These are phyloP conservation scores for Epithemia pelagica DNA, from an alignment of 108 stramenopile species.

Conservation along the genomic window DNA sequence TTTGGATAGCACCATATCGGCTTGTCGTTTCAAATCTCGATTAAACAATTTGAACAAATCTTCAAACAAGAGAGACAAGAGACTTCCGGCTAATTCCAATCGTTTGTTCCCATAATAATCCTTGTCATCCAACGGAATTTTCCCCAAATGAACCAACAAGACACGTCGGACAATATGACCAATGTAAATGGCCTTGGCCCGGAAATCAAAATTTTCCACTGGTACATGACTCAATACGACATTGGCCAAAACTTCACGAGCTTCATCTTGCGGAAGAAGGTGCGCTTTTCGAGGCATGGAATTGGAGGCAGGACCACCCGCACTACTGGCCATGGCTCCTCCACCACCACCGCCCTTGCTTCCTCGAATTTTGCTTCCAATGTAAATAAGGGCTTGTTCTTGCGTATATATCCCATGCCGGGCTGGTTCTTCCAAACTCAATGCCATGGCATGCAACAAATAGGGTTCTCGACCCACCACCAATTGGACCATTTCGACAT, in stretches of 20 bases:
- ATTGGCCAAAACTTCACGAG: conserved; percentile 90
- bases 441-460: conserved; percentile 73
- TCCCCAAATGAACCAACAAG: conserved; percentile 83
- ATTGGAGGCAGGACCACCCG: conserved; percentile 3
- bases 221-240: conserved; percentile 96
- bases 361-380: conserved; percentile 92
- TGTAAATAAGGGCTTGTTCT: conserved; percentile 80
- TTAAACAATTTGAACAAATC: conserved; percentile 98
- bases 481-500: conserved; percentile 93
- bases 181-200: conserved; percentile 89
- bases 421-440: conserved; percentile 86
- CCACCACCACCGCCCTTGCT: conserved; percentile 37
- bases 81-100: conserved; percentile 95
- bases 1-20: conserved; percentile 92
- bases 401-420: conserved; percentile 86
- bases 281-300: conserved; percentile 36
- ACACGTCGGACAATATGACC: conserved; percentile 93
- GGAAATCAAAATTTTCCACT: conserved; percentile 82
- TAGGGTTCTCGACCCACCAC: conserved; percentile 93
- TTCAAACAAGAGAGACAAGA: conserved; percentile 93
- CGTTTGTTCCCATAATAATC: conserved; percentile 99
- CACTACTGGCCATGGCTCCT: not conserved
- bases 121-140: conserved; percentile 88
- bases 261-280: conserved; percentile 86
- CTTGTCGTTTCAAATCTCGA: conserved; percentile 88